phyloP scores from a whole-genome alignment of 371 early-diverging fungal species.

The Apophysomyces variabilis region DNA sequence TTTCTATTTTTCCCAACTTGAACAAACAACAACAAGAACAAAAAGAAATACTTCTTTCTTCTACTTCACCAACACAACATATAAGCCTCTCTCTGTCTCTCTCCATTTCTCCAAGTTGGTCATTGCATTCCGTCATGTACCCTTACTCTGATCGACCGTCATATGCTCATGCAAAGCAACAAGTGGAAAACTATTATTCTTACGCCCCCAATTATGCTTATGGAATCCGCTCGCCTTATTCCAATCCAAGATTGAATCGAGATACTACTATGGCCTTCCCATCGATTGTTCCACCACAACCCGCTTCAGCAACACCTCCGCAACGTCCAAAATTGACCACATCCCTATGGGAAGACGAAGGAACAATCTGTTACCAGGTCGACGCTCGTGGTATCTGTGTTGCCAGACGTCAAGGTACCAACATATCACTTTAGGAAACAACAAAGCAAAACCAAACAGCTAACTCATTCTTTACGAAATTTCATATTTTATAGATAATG shows the following conservation, averaged over 20 bases:
- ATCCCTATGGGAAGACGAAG: conserved; percentile 85
- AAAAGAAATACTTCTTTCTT: too few species aligned
- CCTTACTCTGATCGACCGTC: conserved; percentile 8
- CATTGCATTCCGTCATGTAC: background rate
- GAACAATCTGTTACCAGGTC: conserved; percentile 79
- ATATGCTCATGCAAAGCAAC: conserved; percentile 10
- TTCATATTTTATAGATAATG: conserved; percentile 50
- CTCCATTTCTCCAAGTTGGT: background rate
- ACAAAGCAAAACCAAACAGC: too few species aligned
- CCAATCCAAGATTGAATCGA: background rate
- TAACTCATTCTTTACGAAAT: background rate
- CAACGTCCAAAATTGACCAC: conserved; percentile 66
- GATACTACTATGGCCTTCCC: background rate
- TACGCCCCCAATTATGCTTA: background rate
- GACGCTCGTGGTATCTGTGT: conserved; percentile 80
- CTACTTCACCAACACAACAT: too few species aligned
- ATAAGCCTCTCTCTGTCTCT: background rate
- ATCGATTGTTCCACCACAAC: background rate
- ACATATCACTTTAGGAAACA: background rate
- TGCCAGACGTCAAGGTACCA: conserved; percentile 74
- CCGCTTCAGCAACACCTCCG: background rate
- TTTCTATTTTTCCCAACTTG: background rate
- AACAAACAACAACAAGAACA: too few species aligned
- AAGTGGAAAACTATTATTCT: conserved; percentile 7
- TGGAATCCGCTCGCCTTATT: conserved; percentile 3